A percentile compares a stretch with the other conserved stretches of the same genome.
Evolutionary conservation across 2,329 filamentous ascomycete species (phyloP).

Genomic region (Botryotinia calthae): DNA sequence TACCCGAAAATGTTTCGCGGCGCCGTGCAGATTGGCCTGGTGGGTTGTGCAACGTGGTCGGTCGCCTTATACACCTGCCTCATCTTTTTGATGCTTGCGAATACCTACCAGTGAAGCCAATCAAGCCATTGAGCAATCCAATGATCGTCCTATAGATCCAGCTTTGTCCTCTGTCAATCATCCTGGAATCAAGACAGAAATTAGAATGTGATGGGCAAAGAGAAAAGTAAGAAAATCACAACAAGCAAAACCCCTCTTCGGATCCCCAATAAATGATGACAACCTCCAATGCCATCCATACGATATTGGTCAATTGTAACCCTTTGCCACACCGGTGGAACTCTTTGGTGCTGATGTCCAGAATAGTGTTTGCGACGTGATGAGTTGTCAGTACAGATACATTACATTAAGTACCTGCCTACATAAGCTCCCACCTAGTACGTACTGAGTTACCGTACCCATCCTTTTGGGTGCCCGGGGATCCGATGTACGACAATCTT

Average conservation of each 20-base stretch:
- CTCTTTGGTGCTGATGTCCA: not conserved
- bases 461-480: slow-evolving; percentile 5
- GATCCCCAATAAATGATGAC: not conserved
- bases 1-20: slow-evolving; percentile 24
- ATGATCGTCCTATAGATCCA: not conserved
- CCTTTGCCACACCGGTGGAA: not conserved
- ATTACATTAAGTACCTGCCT: not conserved
- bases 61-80: slow-evolving; percentile 36
- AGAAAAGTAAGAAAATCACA: not conserved
- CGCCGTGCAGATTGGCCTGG: slow-evolving; percentile 25
- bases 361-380: slow-evolving; percentile 18
- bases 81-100: slow-evolving; percentile 15
- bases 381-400: slow-evolving; percentile 18
- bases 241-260: not conserved
- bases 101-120: not conserved
- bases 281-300: not conserved
- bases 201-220: not conserved
- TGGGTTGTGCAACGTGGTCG: slow-evolving; percentile 36
- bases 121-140: not conserved
- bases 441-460: not conserved
- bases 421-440: not conserved
- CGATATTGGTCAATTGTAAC: not conserved
- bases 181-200: not conserved
- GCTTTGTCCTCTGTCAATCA: slow-evolving; percentile 1
- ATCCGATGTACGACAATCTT: slow-evolving; percentile 3